Percentiles rank a stretch among this genome's conserved stretches.
Conservation (phyloP, 768 basidiomycete genomes). For the Xerocomus brunneocitrinus region DNA sequence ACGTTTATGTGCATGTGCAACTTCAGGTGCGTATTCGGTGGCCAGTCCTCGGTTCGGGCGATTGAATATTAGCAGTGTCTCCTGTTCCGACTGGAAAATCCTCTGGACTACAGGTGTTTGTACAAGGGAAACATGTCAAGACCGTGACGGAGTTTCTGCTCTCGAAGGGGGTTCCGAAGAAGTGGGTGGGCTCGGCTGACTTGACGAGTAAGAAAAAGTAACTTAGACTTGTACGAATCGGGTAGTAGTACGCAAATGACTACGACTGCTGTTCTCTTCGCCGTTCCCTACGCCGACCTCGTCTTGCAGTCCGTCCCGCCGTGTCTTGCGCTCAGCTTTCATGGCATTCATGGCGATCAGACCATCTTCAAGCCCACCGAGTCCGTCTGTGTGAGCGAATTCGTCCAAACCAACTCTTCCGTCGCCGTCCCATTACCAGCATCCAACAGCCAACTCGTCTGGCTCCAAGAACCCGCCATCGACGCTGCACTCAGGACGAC, state of each 20-base stretch:
- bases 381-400: conserved; percentile 34
- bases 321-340: conserved; percentile 50
- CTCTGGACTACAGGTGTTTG: conserved; percentile 63
- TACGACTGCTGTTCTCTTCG: conserved; percentile 12
- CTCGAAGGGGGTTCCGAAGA: conserved; percentile 71
- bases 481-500: conserved; percentile 40
- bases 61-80: conserved; percentile 42
- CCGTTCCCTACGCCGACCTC: conserved; percentile 20
- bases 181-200: conserved; percentile 66
- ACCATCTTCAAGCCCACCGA: conserved; percentile 45
- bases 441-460: conserved; percentile 45
- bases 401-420: neutral
- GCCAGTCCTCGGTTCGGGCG: neutral
- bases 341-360: conserved; percentile 52
- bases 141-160: conserved; percentile 63
- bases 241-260: conserved; percentile 2
- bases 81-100: conserved; percentile 51
- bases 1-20: conserved; percentile 72
- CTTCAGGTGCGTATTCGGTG: conserved; percentile 51
- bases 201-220: conserved; percentile 31
- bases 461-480: conserved; percentile 54
- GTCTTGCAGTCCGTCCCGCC: conserved; percentile 14
- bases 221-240: no score
- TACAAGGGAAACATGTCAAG: conserved; percentile 80
- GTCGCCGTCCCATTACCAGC: conserved; percentile 21